Evolutionary conservation across 2,329 filamentous ascomycete genomes (phyloP).

Genomic region (Colletotrichum tropicicola): DNA sequence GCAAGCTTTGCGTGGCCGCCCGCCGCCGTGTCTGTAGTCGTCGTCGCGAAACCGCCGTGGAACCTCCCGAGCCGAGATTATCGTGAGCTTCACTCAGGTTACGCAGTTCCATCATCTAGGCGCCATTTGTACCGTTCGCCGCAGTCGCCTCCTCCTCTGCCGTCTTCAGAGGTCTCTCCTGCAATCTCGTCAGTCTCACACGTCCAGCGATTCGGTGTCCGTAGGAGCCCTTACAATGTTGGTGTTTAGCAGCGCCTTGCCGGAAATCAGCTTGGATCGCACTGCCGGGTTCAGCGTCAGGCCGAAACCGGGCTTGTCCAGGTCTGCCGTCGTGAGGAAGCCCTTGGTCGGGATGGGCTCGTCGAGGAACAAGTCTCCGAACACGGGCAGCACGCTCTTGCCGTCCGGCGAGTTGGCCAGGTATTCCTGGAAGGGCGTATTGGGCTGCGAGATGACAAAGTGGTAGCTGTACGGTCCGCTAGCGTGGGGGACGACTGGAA

Average conservation of each 20-base stretch:
- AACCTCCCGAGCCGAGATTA: no score
- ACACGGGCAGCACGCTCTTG: slow-evolving; percentile 88
- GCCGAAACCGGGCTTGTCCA: slow-evolving; percentile 92
- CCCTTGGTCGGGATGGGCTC: slow-evolving; percentile 89
- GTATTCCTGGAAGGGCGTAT: slow-evolving; percentile 96
- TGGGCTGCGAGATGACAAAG: slow-evolving; percentile 92
- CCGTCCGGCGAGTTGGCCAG: slow-evolving; percentile 93
- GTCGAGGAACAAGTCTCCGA: slow-evolving; percentile 89
- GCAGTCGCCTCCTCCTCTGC: slow-evolving; percentile 26
- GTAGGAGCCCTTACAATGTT: slow-evolving; percentile 40
- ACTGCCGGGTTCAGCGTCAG: slow-evolving; percentile 85
- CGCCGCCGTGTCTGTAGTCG: no score
- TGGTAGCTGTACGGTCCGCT: slow-evolving; percentile 96
- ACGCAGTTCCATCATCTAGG: slow-evolving; percentile 41
- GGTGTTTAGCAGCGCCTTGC: slow-evolving; percentile 76
- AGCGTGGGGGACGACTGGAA: slow-evolving; percentile 94
- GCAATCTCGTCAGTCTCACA: background rate
- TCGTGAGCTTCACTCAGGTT: slow-evolving; percentile 45
- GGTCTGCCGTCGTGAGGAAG: slow-evolving; percentile 78
- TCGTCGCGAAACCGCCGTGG: no score
- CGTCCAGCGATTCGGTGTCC: no score
- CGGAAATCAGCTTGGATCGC: slow-evolving; percentile 76
- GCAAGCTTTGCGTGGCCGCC: no score
- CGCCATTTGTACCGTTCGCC: slow-evolving; percentile 33
- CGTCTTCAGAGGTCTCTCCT: slow-evolving; percentile 25